Conservation (phyloP, 805 yeast species). For the Yarrowia sp. region DNA sequence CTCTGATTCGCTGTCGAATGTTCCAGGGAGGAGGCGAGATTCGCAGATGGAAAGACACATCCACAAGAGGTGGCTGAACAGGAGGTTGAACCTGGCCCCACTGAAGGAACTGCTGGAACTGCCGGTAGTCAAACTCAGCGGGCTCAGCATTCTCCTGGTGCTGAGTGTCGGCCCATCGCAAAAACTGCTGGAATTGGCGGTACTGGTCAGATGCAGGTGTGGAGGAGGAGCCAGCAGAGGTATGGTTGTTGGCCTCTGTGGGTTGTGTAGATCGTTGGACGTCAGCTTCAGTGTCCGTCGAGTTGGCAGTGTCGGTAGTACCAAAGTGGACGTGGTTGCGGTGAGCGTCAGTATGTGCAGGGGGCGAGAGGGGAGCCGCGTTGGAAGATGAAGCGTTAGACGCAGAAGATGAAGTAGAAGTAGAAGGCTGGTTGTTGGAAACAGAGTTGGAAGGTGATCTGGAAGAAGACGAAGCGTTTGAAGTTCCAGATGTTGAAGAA, state of each 20-base stretch:
- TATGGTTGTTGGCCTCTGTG: neutral
- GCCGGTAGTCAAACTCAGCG: conserved; percentile 13
- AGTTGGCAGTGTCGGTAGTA: conserved; percentile 2
- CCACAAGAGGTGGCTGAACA: neutral
- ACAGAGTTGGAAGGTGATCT: neutral
- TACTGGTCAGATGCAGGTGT: conserved; percentile 20
- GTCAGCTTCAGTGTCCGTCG: conserved; percentile 5
- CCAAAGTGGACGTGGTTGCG: neutral
- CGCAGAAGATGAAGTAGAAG: neutral
- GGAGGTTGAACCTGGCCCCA: conserved; percentile 15
- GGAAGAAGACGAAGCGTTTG: neutral
- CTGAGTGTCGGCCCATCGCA: conserved; percentile 20
- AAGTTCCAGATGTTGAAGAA: neutral
- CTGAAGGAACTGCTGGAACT: conserved; percentile 16
- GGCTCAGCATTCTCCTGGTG: conserved; percentile 6
- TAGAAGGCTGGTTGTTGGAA: neutral
- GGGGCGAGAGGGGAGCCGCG: neutral
- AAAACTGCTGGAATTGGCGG: conserved; percentile 22
- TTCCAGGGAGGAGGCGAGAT: conserved; percentile 18
- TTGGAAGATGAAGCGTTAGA: neutral
- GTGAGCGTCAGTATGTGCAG: neutral
- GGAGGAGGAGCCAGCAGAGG: too few relatives aligned
- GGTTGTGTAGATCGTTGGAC: neutral
- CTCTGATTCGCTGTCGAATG: neutral
- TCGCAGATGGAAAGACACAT: neutral